Evolutionary conservation across 768 basidiomycete species (phyloP), one percentile per base, ranked within the genome.

Genomic region (Trametes punicea): DNA sequence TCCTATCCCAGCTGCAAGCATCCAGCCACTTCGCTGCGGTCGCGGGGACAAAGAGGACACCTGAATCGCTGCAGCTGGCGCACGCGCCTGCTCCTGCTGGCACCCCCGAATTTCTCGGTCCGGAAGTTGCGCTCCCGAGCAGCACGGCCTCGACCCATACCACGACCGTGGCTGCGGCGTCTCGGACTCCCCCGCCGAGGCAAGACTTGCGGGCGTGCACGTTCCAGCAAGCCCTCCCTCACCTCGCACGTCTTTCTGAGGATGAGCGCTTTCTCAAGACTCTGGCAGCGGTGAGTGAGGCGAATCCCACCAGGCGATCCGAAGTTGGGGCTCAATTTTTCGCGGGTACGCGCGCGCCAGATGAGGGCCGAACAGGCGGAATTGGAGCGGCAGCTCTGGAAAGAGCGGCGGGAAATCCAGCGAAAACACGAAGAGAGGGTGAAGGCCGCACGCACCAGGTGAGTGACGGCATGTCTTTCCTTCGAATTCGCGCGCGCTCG

Each of bases 161-260:
- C 33, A 38, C 47, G 38, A 20, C 34, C 27, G 29, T 29, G 38
- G 40, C 23, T 5, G 41, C 47, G 26, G 42, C 18, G 15, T 44
- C 47, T 23, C 42, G 42, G 45, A 25, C 51, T 46, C 45, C 50
- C 27, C 39, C 60, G 46, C 45, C 26, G 38, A 54, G 54, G 38
- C 62, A 75, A 39, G 78, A 84, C 60, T 58, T 78, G 46, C 79
- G 75, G 51, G 69, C 69, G 21, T 71, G 79, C 56, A 78, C 83
- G 26, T 91, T 88, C 67, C 85, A 84, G 60, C 84, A 91, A 62
- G 79, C 88, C 0, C 74, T 93, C 25, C 82, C 87, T 3, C 71
- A 77, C 52, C 65, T 93, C n/a, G 82, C 83, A 8, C 73, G 74
- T 51, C 76, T 92, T 4, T 76, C 81, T 34, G 76, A 79, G 46